Conservation (phyloP, 441 rosid genomes). For the Corymbia calophylla region DNA sequence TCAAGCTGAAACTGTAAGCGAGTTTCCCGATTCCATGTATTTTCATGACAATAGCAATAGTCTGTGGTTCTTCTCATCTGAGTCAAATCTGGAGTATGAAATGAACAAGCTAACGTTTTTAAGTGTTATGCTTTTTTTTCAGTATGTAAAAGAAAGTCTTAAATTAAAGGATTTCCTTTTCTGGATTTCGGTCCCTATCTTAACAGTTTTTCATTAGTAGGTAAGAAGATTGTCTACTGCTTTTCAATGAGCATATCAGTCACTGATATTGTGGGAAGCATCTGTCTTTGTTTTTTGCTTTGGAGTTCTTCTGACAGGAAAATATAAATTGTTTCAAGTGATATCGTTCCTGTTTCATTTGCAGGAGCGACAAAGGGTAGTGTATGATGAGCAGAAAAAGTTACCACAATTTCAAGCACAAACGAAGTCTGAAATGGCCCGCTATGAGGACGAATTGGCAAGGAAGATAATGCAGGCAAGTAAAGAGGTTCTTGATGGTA, state of each 20-base stretch:
- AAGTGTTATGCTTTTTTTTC: too few relatives aligned
- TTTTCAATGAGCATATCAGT: background rate
- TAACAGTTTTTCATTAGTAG: background rate
- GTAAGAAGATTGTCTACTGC: background rate
- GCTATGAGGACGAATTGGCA: slow-evolving; percentile 81
- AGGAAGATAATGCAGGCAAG: slow-evolving; percentile 99
- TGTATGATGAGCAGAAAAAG: too few relatives aligned
- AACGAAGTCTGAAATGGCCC: too few relatives aligned
- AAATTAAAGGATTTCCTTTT: too few relatives aligned
- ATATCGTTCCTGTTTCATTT: too few relatives aligned
- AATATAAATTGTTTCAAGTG: too few relatives aligned
- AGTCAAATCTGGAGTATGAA: background rate
- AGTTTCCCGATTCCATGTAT: background rate
- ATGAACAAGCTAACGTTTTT: too few relatives aligned
- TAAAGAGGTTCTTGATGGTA: too few relatives aligned
- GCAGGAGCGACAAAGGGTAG: too few relatives aligned
- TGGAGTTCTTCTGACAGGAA: background rate
- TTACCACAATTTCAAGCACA: too few relatives aligned
- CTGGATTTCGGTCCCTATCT: too few relatives aligned
- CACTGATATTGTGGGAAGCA: background rate
- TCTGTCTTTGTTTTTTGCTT: background rate
- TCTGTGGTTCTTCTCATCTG: background rate
- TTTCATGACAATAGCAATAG: background rate
- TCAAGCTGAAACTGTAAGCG: slow-evolving; percentile 78
- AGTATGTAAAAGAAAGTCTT: too few relatives aligned